These are phyloP conservation scores for Thalassiosira profunda DNA, from an alignment of 108 stramenopile genomes.

Conservation along the genomic window DNA sequence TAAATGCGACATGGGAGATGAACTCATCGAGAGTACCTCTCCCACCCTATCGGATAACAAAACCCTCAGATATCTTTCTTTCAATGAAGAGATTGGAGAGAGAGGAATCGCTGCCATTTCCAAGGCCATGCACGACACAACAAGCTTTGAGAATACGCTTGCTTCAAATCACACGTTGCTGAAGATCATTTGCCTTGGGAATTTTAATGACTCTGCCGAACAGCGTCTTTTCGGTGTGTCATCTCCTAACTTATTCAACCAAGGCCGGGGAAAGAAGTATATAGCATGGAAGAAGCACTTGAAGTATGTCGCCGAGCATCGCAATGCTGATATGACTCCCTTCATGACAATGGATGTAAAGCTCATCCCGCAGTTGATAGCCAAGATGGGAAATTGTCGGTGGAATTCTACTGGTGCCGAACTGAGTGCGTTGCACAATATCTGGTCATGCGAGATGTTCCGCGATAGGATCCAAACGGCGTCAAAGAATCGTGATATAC, in stretches of 20 bases:
- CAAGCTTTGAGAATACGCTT: slow-evolving; percentile 28
- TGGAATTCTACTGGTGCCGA: no score
- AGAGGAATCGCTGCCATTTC: slow-evolving; percentile 8
- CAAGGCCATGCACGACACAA: slow-evolving; percentile 8
- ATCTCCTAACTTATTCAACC: no score
- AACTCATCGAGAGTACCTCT: slow-evolving; percentile 8
- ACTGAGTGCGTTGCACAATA: slow-evolving; percentile 11
- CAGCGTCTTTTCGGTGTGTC: no score
- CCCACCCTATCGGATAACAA: slow-evolving; percentile 8
- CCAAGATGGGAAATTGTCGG: not conserved
- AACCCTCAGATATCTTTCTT: not conserved
- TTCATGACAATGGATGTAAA: slow-evolving; percentile 1
- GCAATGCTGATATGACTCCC: slow-evolving; percentile 1
- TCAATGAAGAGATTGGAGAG: not conserved
- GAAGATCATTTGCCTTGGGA: no score
- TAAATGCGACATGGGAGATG: slow-evolving; percentile 5
- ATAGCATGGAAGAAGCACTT: slow-evolving; percentile 3
- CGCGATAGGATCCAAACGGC: slow-evolving; percentile 10
- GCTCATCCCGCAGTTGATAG: slow-evolving; percentile 4
- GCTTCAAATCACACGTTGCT: slow-evolving; percentile 12
- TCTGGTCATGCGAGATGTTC: slow-evolving; percentile 1
- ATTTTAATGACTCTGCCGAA: no score
- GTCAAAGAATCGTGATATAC: not conserved
- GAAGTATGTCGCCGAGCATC: not conserved
- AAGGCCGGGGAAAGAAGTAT: no score